Base-by-base conservation (phyloP, 441 rosid species). In the Viola pubescens region DNA sequence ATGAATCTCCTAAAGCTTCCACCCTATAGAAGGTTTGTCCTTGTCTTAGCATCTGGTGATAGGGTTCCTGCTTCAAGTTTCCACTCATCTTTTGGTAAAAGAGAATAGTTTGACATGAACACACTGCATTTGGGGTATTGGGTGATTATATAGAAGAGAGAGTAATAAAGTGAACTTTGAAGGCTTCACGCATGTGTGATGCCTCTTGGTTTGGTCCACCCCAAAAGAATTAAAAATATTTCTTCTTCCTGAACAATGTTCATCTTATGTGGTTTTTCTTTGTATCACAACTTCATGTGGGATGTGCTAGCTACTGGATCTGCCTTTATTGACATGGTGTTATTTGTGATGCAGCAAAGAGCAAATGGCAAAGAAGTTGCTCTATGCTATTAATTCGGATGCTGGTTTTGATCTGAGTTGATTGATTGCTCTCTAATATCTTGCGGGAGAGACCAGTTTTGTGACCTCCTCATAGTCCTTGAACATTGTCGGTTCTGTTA, bases 1-100 rank as follows among this genome's bases (percentile, higher is more conserved):
- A 90, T 90, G 97, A 94, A 94, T 78, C 95, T 90, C 77, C 85
- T 94, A 37, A 94, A 90, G 84, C 99, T 94, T 81, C 99, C 99
- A 5, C 95, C 97, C 7, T 94, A 94, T 67, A 75, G 88, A 77
- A 94, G 99, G 97, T 90, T 70, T 74, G 83, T 80, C 66, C 52
- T 13, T 59, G 37, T 53, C 34, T 5, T 43, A 19, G 54, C 9
- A 3, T 47, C 40, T 2, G 37, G 3, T 46, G 4, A 14, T 62
- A 3, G 11, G 34, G 45, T 44, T 9, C 12, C 43, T 37, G 9
- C 14, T 42, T 12, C 14, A n/a, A 26, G 34, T 26, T 37, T 61
- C 37, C 9, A 19, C 9, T 16, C 50, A 12, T 46, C 26, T 41
- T 37, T 1, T 26, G 34, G 34, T 26, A 26, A 26, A 26, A 26